These are phyloP conservation scores for Sporothrix globosa DNA, from an alignment of 2,329 filamentous ascomycete species.

Conservation along the genomic window DNA sequence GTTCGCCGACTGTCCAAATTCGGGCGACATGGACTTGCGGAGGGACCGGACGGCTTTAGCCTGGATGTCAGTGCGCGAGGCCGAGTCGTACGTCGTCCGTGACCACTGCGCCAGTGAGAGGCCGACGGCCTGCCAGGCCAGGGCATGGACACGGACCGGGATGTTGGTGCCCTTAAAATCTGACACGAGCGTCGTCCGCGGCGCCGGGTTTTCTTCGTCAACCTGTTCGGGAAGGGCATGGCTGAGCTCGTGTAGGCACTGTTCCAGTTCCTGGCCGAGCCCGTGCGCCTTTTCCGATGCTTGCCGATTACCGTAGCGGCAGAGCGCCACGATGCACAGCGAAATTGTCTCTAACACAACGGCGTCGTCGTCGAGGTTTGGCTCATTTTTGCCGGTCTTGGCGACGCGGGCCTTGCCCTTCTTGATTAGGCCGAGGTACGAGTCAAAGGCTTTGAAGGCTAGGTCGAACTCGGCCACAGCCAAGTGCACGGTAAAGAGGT, in stretches of 20 bases:
- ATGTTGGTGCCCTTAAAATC: conserved; percentile 44
- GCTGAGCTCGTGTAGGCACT: conserved; percentile 67
- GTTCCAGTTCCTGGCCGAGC: conserved; percentile 71
- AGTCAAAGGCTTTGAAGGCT: conserved; percentile 86
- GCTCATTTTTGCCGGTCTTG: conserved; percentile 72
- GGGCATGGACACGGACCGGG: conserved; percentile 63
- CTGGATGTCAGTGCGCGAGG: conserved; percentile 72
- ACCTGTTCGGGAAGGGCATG: conserved; percentile 42
- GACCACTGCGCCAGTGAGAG: conserved; percentile 88
- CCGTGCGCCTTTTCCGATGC: conserved; percentile 79
- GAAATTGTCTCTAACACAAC: conserved; percentile 76
- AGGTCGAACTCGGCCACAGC: conserved; percentile 89
- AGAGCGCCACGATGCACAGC: conserved; percentile 78
- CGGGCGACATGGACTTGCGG: conserved; percentile 70
- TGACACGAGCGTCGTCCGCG: conserved; percentile 36
- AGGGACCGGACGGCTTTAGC: conserved; percentile 76
- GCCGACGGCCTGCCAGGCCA: conserved; percentile 82
- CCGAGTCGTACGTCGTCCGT: conserved; percentile 74
- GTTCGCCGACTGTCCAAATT: conserved; percentile 67
- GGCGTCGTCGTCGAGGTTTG: conserved; percentile 76
- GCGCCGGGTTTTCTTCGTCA: conserved; percentile 28
- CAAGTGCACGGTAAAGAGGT: conserved; percentile 85
- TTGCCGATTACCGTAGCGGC: conserved; percentile 73
- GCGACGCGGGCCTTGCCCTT: conserved; percentile 81
- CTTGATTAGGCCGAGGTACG: conserved; percentile 85